These are phyloP conservation scores for Avena atlantica DNA, from an alignment of 176 grass and related monocot genomes.

Conservation along the genomic window DNA sequence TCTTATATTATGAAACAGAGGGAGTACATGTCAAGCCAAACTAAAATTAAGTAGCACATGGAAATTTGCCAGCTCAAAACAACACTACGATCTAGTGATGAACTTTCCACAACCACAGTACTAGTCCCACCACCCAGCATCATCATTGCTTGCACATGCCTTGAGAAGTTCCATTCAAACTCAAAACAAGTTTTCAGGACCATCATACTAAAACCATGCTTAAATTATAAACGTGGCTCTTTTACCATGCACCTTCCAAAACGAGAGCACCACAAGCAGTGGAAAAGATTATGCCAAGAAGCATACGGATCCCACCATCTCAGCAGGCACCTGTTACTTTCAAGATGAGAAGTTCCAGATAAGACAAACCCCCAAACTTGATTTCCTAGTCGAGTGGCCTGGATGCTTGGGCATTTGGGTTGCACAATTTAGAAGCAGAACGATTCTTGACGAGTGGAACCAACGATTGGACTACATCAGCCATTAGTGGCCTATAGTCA, in stretches of 20 bases:
- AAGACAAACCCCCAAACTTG: not conserved
- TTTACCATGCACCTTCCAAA: conserved; percentile 16
- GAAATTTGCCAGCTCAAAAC: conserved; percentile 43
- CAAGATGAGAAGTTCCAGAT: conserved; percentile 21
- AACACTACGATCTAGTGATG: conserved; percentile 33
- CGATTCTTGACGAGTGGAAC: conserved; percentile 91
- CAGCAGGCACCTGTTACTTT: conserved; percentile 12
- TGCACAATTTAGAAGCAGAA: conserved; percentile 51
- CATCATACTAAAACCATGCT: conserved; percentile 24
- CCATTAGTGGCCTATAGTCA: conserved; percentile 98
- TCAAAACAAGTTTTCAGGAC: conserved; percentile 43
- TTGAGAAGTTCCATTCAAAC: conserved; percentile 40
- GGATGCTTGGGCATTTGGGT: conserved; percentile 47
- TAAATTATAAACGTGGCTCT: conserved; percentile 21
- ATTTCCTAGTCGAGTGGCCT: conserved; percentile 44
- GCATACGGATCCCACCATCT: conserved; percentile 21
- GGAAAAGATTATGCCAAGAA: conserved; percentile 2
- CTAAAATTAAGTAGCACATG: conserved; percentile 37
- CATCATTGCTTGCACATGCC: conserved; percentile 36
- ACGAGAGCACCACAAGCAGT: conserved; percentile 28
- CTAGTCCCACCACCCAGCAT: conserved; percentile 27
- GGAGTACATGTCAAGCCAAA: conserved; percentile 23
- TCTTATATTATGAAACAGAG: no score
- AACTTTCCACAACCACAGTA: conserved; percentile 29
- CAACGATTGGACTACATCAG: conserved; percentile 92